These are phyloP conservation scores for Leucosporidium scottii DNA, from an alignment of 768 basidiomycete species.

Conservation along the genomic window DNA sequence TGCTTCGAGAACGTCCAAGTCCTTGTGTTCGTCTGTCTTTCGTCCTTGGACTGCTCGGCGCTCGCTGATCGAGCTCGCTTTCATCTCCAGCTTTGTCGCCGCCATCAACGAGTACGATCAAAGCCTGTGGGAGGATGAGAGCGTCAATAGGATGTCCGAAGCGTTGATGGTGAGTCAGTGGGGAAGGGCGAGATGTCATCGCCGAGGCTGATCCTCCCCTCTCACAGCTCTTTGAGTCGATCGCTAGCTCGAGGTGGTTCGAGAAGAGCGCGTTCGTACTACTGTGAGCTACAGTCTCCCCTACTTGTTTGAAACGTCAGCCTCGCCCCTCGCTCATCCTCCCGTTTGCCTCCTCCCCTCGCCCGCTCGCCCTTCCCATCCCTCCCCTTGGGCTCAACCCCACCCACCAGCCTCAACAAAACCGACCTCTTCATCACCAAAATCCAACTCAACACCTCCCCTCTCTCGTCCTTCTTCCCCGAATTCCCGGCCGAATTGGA, in stretches of 20 bases:
- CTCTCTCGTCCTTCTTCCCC: conserved; percentile 77
- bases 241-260: conserved; percentile 56
- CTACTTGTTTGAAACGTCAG: no score
- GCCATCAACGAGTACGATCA: conserved; percentile 94
- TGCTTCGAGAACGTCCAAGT: conserved; percentile 94
- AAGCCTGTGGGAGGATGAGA: conserved; percentile 54
- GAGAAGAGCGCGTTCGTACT: conserved; percentile 82
- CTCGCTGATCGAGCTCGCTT: no score
- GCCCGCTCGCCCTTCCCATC: not conserved
- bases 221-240: conserved; percentile 52
- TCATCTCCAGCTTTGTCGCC: conserved; percentile 49
- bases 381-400: not conserved
- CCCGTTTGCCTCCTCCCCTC: not conserved
- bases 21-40: conserved; percentile 58
- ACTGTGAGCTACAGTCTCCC: conserved; percentile 2
- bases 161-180: conserved; percentile 54
- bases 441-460: conserved; percentile 58
- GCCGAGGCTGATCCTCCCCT: not conserved
- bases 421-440: conserved; percentile 91
- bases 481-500: conserved; percentile 66
- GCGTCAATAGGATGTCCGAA: conserved; percentile 85
- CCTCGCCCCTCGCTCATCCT: no score
- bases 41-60: not conserved
- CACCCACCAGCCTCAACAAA: conserved; percentile 18
- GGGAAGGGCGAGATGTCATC: not conserved